Evolutionary conservation across 208 protist species (phyloP).

Genomic region (Leptomonas seymouri): DNA sequence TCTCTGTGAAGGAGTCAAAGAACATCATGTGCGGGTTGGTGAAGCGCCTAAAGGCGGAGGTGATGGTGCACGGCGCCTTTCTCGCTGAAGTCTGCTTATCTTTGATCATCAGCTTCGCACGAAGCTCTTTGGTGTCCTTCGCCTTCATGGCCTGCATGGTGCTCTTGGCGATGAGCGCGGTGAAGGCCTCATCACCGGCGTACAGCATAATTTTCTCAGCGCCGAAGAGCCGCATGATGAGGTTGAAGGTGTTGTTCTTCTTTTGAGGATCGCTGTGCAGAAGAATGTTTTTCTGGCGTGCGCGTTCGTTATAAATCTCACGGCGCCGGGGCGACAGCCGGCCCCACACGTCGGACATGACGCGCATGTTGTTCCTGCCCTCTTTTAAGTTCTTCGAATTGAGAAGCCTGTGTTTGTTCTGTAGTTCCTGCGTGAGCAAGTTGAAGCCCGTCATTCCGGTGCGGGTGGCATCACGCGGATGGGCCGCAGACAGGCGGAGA

Average conservation of each 20-base stretch:
- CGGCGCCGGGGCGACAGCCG: constrained; percentile 30
- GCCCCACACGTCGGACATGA: constrained; percentile 51
- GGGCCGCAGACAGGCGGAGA: constrained; percentile 7
- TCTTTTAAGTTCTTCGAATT: constrained; percentile 32
- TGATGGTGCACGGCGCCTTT: not conserved
- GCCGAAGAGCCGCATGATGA: constrained; percentile 65
- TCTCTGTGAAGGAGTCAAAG: constrained; percentile 83
- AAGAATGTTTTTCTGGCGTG: constrained; percentile 34
- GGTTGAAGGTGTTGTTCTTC: constrained; percentile 68
- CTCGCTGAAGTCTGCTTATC: not conserved
- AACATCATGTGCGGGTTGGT: constrained; percentile 60
- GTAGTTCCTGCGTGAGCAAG: constrained; percentile 53
- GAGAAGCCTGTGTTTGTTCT: constrained; percentile 37
- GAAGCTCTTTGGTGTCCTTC: constrained; percentile 33
- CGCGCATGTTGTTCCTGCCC: constrained; percentile 46
- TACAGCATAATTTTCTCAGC: constrained; percentile 34
- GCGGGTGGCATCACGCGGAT: constrained; percentile 17
- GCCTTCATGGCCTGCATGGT: constrained; percentile 52
- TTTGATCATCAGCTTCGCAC: constrained; percentile 30
- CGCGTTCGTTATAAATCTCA: constrained; percentile 47
- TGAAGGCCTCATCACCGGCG: constrained; percentile 56
- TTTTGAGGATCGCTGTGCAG: constrained; percentile 35
- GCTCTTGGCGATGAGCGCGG: constrained; percentile 44
- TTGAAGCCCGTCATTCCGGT: constrained; percentile 66
- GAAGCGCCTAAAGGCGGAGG: constrained; percentile 9